Conservation (phyloP, 2,329 filamentous ascomycete genomes). For the Fusarium sp. region DNA sequence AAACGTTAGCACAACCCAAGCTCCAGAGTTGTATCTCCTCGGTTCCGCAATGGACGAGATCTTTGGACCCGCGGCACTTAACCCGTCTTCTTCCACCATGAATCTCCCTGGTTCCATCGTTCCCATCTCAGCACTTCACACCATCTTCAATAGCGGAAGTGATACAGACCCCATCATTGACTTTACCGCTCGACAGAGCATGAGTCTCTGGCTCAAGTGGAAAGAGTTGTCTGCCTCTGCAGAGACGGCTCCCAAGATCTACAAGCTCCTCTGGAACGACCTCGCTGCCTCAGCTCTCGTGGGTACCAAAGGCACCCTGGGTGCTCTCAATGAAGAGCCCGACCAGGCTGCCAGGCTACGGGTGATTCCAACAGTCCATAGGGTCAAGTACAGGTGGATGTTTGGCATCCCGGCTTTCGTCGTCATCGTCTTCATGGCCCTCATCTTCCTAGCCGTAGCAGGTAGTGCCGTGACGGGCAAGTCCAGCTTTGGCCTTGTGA, state of each 20-base stretch:
- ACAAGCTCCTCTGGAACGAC: constrained; percentile 33
- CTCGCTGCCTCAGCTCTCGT: constrained; percentile 38
- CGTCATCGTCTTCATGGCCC: constrained; percentile 11
- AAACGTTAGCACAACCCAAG: constrained; percentile 29
- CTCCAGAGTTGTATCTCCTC: constrained; percentile 26
- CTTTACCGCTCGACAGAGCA: constrained; percentile 15
- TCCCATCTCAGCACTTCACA: constrained; percentile 15
- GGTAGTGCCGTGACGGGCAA: constrained; percentile 14
- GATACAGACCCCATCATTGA: constrained; percentile 6
- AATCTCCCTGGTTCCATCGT: constrained; percentile 32
- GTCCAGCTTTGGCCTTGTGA: constrained; percentile 21
- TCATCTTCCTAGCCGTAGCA: constrained; percentile 16
- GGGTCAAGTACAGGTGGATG: constrained; percentile 33
- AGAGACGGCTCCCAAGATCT: constrained; percentile 14
- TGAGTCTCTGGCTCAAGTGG: constrained; percentile 36
- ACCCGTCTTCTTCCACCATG: background rate
- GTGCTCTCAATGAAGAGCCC: constrained; percentile 23
- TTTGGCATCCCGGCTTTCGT: constrained; percentile 39
- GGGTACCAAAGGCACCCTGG: constrained; percentile 35
- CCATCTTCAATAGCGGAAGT: constrained; percentile 7
- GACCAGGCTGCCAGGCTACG: constrained; percentile 18
- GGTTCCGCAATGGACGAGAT: background rate
- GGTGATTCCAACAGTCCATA: constrained; percentile 28
- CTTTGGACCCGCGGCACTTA: background rate
- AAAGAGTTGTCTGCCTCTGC: constrained; percentile 22